Evolutionary conservation across 2,329 filamentous ascomycete genomes (phyloP), one percentile per base, ranked within the genome.

Genomic region (Phialophora expanda): DNA sequence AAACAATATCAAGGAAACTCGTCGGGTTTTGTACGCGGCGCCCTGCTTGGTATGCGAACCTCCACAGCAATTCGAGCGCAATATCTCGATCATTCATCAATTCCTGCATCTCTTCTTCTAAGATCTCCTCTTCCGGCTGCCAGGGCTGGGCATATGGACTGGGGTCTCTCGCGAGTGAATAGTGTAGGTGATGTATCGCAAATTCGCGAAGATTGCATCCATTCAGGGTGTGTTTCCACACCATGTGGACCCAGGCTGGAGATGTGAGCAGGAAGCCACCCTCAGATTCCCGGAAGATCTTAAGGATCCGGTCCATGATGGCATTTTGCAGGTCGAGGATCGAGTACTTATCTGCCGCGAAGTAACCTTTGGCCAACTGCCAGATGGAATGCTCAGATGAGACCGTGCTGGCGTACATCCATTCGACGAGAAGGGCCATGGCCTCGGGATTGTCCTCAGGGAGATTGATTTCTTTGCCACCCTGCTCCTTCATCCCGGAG

Each of bases 261-360:
- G 46, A 24, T 50, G 46, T 9, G 46, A 22, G n/a, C n/a, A 50
- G 11, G n/a, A 20, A 14, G 17, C 46, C 46, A 14, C 17, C 17
- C n/a, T 20, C 5, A 20, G n/a, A 11, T 4, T 17, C 5, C 8
- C 22, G 22, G n/a, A 24, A 20, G 7, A 9, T 50, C 8, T 14
- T 5, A 24, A 20, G 17, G n/a, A 50, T 22, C 17, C 22, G 46
- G 46, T 50, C 46, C 46, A 50, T 50, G 2, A 50, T 50, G 46
- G 46, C 46, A 22, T 50, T 50, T 20, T 20, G n/a, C 46, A 50
- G 46, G 8, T 50, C 46, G 6, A 20, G 46, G 4, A 50, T 50
- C 17, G n/a, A 50, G 46, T 50, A 50, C 46, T 50, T 50, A 22
- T 50, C 46, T 50, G 46, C 46, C 3, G 46, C n/a, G 20, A 22